Base-by-base conservation (phyloP, 1,284 basidiomycete species). In the Ustilago loliicola region DNA sequence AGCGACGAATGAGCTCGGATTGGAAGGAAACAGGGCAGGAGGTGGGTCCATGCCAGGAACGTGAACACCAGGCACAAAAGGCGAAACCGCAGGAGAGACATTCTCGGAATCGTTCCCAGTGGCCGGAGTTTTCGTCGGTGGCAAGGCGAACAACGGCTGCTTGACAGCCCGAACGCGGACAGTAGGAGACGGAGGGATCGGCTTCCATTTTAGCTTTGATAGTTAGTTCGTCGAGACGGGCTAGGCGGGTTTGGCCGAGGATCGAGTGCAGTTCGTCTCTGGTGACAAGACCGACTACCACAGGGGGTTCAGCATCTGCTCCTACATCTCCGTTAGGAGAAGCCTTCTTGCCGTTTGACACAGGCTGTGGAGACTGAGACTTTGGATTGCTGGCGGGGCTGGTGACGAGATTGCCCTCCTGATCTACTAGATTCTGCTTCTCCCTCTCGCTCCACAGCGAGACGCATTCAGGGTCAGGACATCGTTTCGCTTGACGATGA, bases 381-480 rank as follows among this genome's bases (percentile, higher is more conserved):
- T 45, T 66, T 53, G 59, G 34, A 5, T 36, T 61, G 42, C 27
- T 21, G n/a, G 40, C 19, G 15, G 57, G 36, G 3, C 42, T 21
- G 7, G 52, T n/a, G 32, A 72, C 45, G 9, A 76, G 40, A 19
- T 76, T 69, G 7, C 73, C 73, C 25, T 76, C 63, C 13, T 76
- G 73, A 17, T 76, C 73, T 3, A 76, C 73, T 3, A 71, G 67
- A 30, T 69, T 72, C 52, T 64, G 61, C 62, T 74, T 78, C 38
- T 74, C 76, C 21, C 63, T 61, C 36, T 71, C 56, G 36, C 68
- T 67, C 67, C 72, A 71, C 11, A 75, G 58, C 11, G 59, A 58
- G 36, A 77, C 75, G 52, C 79, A 80, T 32, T 80, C 72, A 0
- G 72, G 79, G 19, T 80, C 75, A 7, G 79, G 79, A 56, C 79